Conservation (phyloP, 768 basidiomycete species). For the Leccinum ochraceum region DNA sequence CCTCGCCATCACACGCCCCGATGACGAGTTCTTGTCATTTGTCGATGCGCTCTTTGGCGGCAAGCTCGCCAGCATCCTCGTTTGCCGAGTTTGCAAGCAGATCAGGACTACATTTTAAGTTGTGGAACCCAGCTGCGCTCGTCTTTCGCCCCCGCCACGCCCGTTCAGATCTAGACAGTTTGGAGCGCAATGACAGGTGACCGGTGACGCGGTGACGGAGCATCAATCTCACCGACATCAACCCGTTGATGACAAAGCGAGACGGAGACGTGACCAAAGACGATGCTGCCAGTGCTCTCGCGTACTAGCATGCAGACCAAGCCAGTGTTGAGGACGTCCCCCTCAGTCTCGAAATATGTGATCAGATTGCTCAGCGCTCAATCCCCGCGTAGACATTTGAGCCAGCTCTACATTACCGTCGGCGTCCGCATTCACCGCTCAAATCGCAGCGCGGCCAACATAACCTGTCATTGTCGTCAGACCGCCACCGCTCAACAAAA, state of each 20-base stretch:
- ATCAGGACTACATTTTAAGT: constrained; percentile 37
- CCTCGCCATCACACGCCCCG: constrained; percentile 10
- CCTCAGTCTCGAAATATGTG: no score
- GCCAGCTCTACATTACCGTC: constrained; percentile 38
- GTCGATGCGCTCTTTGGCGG: constrained; percentile 92
- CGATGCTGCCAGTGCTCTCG: no score
- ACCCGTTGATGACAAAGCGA: constrained; percentile 10
- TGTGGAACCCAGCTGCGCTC: constrained; percentile 45
- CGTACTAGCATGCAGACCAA: no score
- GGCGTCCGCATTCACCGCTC: constrained; percentile 52
- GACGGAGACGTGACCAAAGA: no score
- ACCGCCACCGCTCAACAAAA: constrained; percentile 44
- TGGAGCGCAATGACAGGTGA: constrained; percentile 18
- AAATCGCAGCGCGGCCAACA: constrained; percentile 66
- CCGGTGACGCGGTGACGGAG: constrained; percentile 29
- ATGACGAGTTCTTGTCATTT: constrained; percentile 65
- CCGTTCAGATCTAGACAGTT: constrained; percentile 35
- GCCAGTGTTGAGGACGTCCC: no score
- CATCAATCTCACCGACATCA: constrained; percentile 36
- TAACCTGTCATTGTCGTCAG: constrained; percentile 41
- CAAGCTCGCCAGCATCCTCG: constrained; percentile 83
- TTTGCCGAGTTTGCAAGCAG: constrained; percentile 93
- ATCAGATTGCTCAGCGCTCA: no score
- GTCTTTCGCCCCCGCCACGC: constrained; percentile 56
- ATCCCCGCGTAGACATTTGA: no score